Evolutionary conservation across 2,329 filamentous ascomycete genomes (phyloP).

Genomic region (Pyrenochaeta sp.): DNA sequence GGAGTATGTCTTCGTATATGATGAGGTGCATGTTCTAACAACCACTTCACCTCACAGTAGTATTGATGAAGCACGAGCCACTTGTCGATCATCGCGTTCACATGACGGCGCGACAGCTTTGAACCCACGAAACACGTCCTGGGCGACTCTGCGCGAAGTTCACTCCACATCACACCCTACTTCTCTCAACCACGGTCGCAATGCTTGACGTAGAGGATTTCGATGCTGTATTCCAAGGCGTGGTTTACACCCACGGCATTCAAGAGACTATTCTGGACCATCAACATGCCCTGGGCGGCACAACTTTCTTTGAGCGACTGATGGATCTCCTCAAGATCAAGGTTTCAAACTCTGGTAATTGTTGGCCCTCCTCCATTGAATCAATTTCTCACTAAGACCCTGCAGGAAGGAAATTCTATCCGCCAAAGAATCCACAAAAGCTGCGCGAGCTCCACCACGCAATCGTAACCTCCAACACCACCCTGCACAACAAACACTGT

Average conservation of each 20-base stretch:
- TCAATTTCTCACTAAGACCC: slow-evolving; percentile 8
- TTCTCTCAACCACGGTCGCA: slow-evolving; percentile 6
- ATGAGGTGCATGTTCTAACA: too few species aligned
- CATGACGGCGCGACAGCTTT: slow-evolving; percentile 23
- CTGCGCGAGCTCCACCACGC: slow-evolving; percentile 74
- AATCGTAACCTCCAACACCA: slow-evolving; percentile 70
- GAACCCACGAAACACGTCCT: slow-evolving; percentile 19
- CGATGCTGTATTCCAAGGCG: slow-evolving; percentile 67
- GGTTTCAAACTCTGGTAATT: too few species aligned
- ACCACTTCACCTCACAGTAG: too few species aligned
- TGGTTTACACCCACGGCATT: slow-evolving; percentile 34
- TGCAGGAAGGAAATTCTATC: slow-evolving; percentile 71
- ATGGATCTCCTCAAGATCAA: slow-evolving; percentile 74
- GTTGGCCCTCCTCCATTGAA: too few species aligned
- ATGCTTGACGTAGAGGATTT: slow-evolving; percentile 74
- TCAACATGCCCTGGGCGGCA: slow-evolving; percentile 72
- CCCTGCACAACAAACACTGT: slow-evolving; percentile 80
- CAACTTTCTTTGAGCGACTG: slow-evolving; percentile 81
- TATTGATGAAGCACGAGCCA: background rate
- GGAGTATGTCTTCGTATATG: too few species aligned
- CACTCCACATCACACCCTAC: slow-evolving; percentile 4
- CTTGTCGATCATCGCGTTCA: slow-evolving; percentile 3
- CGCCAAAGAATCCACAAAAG: slow-evolving; percentile 72
- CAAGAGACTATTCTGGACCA: slow-evolving; percentile 68
- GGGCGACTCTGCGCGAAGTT: slow-evolving; percentile 12